A percentile compares a stretch with the other conserved stretches of the same genome.
Evolutionary conservation across 1,284 basidiomycete species (phyloP).

Genomic region (Trametes pubescens): DNA sequence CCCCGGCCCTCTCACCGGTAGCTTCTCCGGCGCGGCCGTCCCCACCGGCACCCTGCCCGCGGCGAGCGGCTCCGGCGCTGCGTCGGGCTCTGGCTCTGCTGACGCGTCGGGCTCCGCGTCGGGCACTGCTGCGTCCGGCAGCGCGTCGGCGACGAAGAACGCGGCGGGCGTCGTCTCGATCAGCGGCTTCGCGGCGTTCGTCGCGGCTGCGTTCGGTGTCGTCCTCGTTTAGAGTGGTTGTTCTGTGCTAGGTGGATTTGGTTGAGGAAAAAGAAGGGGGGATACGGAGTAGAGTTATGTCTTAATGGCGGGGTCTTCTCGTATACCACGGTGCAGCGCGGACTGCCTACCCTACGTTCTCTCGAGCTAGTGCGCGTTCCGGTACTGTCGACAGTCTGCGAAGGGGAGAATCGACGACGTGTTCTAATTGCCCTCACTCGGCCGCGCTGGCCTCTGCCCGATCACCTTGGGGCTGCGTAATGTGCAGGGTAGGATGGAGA

Average conservation of each 20-base stretch:
- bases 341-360: conserved; percentile 19
- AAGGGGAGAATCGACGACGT: conserved; percentile 10
- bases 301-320: conserved; percentile 7
- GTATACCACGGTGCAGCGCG: conserved; percentile 23
- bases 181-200: conserved; percentile 29
- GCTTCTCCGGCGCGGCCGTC: conserved; percentile 40
- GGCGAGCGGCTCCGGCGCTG: conserved; percentile 18
- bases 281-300: not conserved
- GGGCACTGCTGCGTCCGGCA: conserved; percentile 5
- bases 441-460: not conserved
- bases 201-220: conserved; percentile 34
- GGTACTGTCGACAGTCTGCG: conserved; percentile 7
- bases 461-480: not conserved
- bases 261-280: not conserved
- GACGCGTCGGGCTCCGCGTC: conserved; percentile 19
- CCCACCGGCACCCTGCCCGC: conserved; percentile 25
- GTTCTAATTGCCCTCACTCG: not conserved
- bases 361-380: conserved; percentile 3
- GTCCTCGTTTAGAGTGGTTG: conserved; percentile 26
- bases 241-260: not conserved
- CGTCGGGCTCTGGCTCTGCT: conserved; percentile 28
- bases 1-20: conserved; percentile 48
- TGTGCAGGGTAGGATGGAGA: too few relatives aligned
- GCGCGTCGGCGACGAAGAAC: conserved; percentile 18
- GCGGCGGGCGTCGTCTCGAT: conserved; percentile 16